phyloP scores from a whole-genome alignment of 2,329 filamentous ascomycete species.

The Grosmannia huntii region DNA sequence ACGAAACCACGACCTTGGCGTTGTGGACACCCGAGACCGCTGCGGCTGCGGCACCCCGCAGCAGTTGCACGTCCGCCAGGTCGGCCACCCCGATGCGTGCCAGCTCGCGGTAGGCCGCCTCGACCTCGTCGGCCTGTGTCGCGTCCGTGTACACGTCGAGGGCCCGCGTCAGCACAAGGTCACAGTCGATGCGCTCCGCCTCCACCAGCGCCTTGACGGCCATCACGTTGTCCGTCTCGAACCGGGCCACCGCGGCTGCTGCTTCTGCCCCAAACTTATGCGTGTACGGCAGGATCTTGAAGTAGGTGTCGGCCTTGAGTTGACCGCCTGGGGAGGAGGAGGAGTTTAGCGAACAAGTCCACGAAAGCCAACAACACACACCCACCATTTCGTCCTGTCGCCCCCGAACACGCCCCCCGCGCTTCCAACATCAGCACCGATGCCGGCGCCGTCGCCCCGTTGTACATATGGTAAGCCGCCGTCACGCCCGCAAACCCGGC shows the following conservation, averaged over 20 bases:
- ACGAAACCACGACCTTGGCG: neutral
- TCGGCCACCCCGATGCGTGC: neutral
- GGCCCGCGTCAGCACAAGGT: slow-evolving; percentile 3
- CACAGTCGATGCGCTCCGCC: slow-evolving; percentile 7
- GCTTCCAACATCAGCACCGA: slow-evolving; percentile 60
- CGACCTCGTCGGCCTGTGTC: neutral
- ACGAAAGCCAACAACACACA: too few relatives aligned
- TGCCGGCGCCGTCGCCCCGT: slow-evolving; percentile 12
- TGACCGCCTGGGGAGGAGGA: slow-evolving; percentile 27
- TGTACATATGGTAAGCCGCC: slow-evolving; percentile 49
- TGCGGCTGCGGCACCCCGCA: neutral
- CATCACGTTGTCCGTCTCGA: slow-evolving; percentile 8
- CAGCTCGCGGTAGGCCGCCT: neutral
- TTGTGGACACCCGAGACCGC: neutral
- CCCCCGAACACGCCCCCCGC: slow-evolving; percentile 66
- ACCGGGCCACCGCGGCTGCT: slow-evolving; percentile 8
- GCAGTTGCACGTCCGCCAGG: neutral
- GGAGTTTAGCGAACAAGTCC: too few relatives aligned
- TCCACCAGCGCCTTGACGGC: slow-evolving; percentile 8
- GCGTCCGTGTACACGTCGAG: slow-evolving; percentile 24
- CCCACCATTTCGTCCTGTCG: slow-evolving; percentile 50
- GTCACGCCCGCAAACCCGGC: slow-evolving; percentile 65
- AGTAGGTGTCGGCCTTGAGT: slow-evolving; percentile 22
- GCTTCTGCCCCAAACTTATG: neutral
- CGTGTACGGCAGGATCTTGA: neutral